Percentiles rank a stretch among this genome's conserved stretches.
Evolutionary conservation across 768 basidiomycete species (phyloP).

Genomic region (Leccinum longicurvipes): DNA sequence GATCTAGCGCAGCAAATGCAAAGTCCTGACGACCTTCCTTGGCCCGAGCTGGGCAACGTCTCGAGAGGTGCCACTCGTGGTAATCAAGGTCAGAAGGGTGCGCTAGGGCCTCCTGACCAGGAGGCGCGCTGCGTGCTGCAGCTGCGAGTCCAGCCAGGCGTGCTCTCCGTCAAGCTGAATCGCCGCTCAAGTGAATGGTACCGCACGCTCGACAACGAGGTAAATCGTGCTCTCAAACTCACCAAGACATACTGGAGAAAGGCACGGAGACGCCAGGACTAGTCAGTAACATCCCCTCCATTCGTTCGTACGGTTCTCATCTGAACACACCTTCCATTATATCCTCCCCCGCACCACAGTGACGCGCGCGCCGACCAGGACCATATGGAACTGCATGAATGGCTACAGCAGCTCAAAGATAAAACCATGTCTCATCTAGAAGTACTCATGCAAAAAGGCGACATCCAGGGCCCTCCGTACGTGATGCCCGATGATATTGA

Average conservation of each 20-base stretch:
- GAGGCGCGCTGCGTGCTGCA: slow-evolving; percentile 79
- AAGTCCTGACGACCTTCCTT: slow-evolving; percentile 70
- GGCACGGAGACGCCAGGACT: slow-evolving; percentile 77
- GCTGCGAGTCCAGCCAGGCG: slow-evolving; percentile 79
- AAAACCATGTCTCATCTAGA: slow-evolving; percentile 88
- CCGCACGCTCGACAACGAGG: slow-evolving; percentile 71
- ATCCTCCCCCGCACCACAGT: slow-evolving; percentile 11
- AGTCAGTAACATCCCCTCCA: slow-evolving; percentile 23
- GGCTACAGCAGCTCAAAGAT: slow-evolving; percentile 84
- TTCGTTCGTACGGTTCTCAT: neutral
- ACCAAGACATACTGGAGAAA: slow-evolving; percentile 89
- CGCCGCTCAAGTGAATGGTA: slow-evolving; percentile 82
- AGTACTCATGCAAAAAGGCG: slow-evolving; percentile 83
- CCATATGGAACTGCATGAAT: slow-evolving; percentile 86
- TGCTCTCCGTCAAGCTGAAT: slow-evolving; percentile 72
- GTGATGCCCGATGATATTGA: slow-evolving; percentile 78
- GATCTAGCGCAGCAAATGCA: slow-evolving; percentile 32
- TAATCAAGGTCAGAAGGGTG: slow-evolving; percentile 85
- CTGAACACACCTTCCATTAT: slow-evolving; percentile 6
- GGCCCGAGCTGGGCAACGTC: slow-evolving; percentile 84
- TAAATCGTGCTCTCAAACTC: slow-evolving; percentile 75
- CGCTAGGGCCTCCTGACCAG: slow-evolving; percentile 63
- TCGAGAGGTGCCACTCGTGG: slow-evolving; percentile 80
- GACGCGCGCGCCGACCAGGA: slow-evolving; percentile 83
- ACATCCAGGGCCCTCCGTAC: slow-evolving; percentile 81